Conservation (phyloP, 2,329 filamentous ascomycete genomes). For the Didymella lethalis region DNA sequence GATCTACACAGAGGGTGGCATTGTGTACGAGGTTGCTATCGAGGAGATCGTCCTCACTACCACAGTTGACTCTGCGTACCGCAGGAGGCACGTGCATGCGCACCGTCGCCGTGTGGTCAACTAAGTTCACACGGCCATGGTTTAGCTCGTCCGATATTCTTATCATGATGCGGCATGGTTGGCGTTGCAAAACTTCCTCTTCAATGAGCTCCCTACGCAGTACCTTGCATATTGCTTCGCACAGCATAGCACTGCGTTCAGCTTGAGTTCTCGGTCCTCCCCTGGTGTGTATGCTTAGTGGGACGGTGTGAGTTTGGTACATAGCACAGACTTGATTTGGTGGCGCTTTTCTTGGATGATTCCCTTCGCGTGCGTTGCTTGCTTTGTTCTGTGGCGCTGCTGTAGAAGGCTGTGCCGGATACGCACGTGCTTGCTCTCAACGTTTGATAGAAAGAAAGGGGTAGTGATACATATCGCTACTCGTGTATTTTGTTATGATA, state of each 20-base stretch:
- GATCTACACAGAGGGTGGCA: conserved; percentile 53
- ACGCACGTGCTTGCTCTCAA: conserved; percentile 15
- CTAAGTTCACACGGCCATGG: not conserved
- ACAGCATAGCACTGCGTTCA: not conserved
- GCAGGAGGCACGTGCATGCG: conserved; percentile 37
- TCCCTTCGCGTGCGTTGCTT: conserved; percentile 8
- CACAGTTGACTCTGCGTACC: conserved; percentile 45
- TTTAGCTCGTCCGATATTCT: not conserved
- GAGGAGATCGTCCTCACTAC: conserved; percentile 55
- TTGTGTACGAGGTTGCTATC: conserved; percentile 56
- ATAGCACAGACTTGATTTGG: conserved; percentile 6
- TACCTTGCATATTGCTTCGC: not conserved
- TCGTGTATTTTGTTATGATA: conserved; percentile 17
- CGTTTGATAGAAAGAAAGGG: conserved; percentile 17
- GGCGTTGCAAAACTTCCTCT: conserved; percentile 5
- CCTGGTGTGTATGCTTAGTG: conserved; percentile 12
- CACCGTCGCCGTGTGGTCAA: conserved; percentile 27
- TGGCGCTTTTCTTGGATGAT: not conserved
- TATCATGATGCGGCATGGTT: conserved; percentile 13
- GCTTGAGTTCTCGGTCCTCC: not conserved
- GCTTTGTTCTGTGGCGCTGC: conserved; percentile 5
- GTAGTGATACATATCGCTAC: conserved; percentile 7
- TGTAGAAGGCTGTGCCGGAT: conserved; percentile 21
- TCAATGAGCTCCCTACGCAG: not conserved
- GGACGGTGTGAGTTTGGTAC: conserved; percentile 8